phyloP scores from a whole-genome alignment of 2,329 filamentous ascomycete species.

The Cordyceps cateniannulata region DNA sequence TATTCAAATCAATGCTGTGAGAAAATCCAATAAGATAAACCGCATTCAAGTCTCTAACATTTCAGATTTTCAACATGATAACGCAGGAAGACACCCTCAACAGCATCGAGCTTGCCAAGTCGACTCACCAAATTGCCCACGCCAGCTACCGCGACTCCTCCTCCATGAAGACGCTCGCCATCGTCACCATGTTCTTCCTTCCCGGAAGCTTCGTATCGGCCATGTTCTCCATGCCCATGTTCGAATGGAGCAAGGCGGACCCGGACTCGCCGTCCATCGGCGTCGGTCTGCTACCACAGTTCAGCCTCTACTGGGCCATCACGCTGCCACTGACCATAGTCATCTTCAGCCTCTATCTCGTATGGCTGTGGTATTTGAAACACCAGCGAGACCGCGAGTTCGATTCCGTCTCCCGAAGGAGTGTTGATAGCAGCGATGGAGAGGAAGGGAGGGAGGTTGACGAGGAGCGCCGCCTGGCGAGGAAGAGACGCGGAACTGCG shows the following conservation, averaged over 20 bases:
- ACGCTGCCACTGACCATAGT: constrained; percentile 31
- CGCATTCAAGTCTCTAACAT: neutral
- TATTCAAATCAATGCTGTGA: constrained; percentile 33
- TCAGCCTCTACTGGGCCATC: constrained; percentile 34
- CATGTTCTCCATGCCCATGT: constrained; percentile 31
- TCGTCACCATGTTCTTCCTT: constrained; percentile 38
- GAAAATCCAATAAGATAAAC: constrained; percentile 8
- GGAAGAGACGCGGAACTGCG: constrained; percentile 6
- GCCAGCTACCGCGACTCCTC: constrained; percentile 34
- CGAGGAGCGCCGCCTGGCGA: neutral
- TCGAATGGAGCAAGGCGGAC: constrained; percentile 26
- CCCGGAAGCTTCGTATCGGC: constrained; percentile 36
- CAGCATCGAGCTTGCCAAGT: constrained; percentile 24
- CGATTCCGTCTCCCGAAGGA: neutral
- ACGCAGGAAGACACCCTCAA: constrained; percentile 30
- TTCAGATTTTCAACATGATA: constrained; percentile 32
- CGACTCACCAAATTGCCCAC: constrained; percentile 26
- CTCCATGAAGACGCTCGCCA: constrained; percentile 37
- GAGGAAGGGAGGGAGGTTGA: neutral
- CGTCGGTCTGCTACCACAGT: constrained; percentile 28
- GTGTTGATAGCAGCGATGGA: neutral
- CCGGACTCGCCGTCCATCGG: constrained; percentile 19
- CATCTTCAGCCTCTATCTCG: constrained; percentile 30
- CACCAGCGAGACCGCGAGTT: constrained; percentile 16
- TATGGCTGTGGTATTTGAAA: constrained; percentile 27